phyloP scores from a whole-genome alignment of 2,329 filamentous ascomycete species.

The Cercospora berteroae region DNA sequence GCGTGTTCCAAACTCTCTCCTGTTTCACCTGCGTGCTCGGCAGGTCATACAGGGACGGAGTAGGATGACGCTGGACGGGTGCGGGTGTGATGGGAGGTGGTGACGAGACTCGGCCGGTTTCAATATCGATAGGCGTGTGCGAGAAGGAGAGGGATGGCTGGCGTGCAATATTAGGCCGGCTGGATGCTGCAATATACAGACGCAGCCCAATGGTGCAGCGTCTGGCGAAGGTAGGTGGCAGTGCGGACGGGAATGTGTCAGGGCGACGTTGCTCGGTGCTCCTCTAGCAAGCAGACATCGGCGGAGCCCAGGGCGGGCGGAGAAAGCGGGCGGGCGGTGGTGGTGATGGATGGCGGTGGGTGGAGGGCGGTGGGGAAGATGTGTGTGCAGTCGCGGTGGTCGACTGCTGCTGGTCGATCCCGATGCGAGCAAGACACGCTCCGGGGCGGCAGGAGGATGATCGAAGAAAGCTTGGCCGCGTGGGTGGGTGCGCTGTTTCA shows the following conservation, averaged over 20 bases:
- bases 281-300: slow-evolving; percentile 7
- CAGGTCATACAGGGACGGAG: slow-evolving; percentile 15
- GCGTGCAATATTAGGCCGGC: slow-evolving; percentile 11
- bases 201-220: background rate
- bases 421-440: background rate
- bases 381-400: slow-evolving; percentile 5
- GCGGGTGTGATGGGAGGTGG: slow-evolving; percentile 4
- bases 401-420: slow-evolving; percentile 3
- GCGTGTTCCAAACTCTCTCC: slow-evolving; percentile 14
- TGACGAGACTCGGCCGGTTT: slow-evolving; percentile 18
- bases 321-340: background rate
- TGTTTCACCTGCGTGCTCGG: slow-evolving; percentile 15
- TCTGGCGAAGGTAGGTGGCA: slow-evolving; percentile 16
- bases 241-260: slow-evolving; percentile 3
- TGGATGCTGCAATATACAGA: slow-evolving; percentile 19
- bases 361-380: background rate
- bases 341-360: slow-evolving; percentile 4
- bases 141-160: slow-evolving; percentile 12
- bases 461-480: background rate
- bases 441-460: background rate
- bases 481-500: background rate
- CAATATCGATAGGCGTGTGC: slow-evolving; percentile 10
- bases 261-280: background rate
- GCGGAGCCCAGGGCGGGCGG: slow-evolving; percentile 1
- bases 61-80: background rate